These are phyloP conservation scores for Wallacemonas sp. DNA, from an alignment of 208 protist genomes.

Conservation along the genomic window DNA sequence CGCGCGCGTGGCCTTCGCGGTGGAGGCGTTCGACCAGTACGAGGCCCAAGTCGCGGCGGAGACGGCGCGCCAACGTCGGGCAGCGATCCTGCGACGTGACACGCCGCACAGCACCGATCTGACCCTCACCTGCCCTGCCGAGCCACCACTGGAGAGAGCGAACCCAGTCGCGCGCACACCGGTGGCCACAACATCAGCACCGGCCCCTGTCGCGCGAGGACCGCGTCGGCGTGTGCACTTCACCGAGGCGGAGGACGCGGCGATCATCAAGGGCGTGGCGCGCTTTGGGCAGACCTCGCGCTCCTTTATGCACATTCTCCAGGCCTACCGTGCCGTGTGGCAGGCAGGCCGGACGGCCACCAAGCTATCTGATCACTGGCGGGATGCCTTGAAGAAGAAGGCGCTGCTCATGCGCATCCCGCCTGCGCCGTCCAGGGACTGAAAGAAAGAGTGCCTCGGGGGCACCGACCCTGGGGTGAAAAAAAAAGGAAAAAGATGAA, in stretches of 20 bases:
- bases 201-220: no score
- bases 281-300: constrained; percentile 48
- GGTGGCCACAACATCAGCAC: no score
- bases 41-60: constrained; percentile 13
- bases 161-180: no score
- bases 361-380: constrained; percentile 87
- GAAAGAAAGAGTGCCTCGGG: no score
- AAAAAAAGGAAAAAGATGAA: no score
- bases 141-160: no score
- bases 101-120: not conserved
- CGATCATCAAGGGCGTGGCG: constrained; percentile 76
- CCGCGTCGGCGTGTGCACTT: constrained; percentile 49
- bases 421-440: not conserved
- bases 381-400: constrained; percentile 46
- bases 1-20: constrained; percentile 27
- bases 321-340: constrained; percentile 63
- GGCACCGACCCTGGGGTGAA: no score
- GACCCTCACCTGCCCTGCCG: not conserved
- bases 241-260: constrained; percentile 64
- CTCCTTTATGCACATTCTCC: constrained; percentile 67
- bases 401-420: not conserved
- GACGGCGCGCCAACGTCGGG: constrained; percentile 13
- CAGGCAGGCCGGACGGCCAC: constrained; percentile 52
- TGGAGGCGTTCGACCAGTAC: constrained; percentile 39
- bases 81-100: not conserved